phyloP scores from a whole-genome alignment of 768 basidiomycete species.

The Coprinopsis cinerea region DNA sequence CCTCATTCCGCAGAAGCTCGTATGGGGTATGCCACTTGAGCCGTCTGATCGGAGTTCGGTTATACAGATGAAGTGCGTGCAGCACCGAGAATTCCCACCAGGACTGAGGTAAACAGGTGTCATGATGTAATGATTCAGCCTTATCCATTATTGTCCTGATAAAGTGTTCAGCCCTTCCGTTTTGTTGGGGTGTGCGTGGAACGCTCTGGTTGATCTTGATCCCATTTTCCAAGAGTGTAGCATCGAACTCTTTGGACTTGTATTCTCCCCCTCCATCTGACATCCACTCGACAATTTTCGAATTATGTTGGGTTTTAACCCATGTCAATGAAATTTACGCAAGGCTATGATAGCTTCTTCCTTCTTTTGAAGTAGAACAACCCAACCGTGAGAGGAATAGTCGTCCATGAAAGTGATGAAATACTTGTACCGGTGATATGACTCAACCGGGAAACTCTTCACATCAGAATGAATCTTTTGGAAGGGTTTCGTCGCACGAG shows the following conservation, averaged over 20 bases:
- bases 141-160: constrained; percentile 12
- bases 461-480: constrained; percentile 15
- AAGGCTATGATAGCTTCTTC: not conserved
- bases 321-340: constrained; percentile 11
- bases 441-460: not conserved
- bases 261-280: constrained; percentile 15
- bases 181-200: constrained; percentile 3
- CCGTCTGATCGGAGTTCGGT: constrained; percentile 19
- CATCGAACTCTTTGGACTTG: not conserved
- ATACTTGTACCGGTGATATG: constrained; percentile 6
- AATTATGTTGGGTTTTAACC: constrained; percentile 9
- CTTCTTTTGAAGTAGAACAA: not conserved
- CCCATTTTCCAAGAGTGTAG: not conserved
- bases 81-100: constrained; percentile 10
- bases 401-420: constrained; percentile 4
- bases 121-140: constrained; percentile 4
- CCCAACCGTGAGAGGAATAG: not conserved
- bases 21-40: constrained; percentile 20
- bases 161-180: constrained; percentile 3
- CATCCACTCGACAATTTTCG: constrained; percentile 3
- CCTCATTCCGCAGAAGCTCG: constrained; percentile 15
- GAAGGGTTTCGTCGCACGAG: constrained; percentile 12
- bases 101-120: constrained; percentile 10
- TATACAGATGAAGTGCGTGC: constrained; percentile 24
- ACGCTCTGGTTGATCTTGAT: not conserved